These are phyloP conservation scores for Pichia sp. DNA, from an alignment of 1,139 yeast species.

Conservation along the genomic window DNA sequence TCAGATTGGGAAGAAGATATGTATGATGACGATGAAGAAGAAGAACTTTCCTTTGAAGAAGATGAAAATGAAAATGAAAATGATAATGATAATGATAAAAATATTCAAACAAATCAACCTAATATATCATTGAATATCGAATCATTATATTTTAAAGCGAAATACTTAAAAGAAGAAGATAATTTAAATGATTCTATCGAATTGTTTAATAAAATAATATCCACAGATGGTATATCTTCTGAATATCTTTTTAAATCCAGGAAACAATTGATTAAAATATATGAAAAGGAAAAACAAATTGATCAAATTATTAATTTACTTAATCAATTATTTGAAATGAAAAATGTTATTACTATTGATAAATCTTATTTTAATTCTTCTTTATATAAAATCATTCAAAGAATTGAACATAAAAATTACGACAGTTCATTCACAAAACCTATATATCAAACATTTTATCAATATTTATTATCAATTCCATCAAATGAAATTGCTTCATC, in stretches of 20 bases:
- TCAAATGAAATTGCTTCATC: slow-evolving; percentile 17
- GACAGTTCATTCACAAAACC: not conserved
- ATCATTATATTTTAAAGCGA: slow-evolving; percentile 29
- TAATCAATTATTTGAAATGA: slow-evolving; percentile 27
- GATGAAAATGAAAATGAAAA: slow-evolving; percentile 26
- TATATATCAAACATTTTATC: not conserved
- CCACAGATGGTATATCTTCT: slow-evolving; percentile 21
- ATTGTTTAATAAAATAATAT: slow-evolving; percentile 36
- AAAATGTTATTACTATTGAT: slow-evolving; percentile 27
- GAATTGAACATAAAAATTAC: slow-evolving; percentile 31
- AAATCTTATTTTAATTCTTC: slow-evolving; percentile 58
- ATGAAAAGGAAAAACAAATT: slow-evolving; percentile 33
- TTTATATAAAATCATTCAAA: slow-evolving; percentile 47
- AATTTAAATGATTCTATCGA: slow-evolving; percentile 42
- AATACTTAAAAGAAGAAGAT: slow-evolving; percentile 42
- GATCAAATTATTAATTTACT: slow-evolving; percentile 34
- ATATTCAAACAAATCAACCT: no score
- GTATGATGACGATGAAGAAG: slow-evolving; percentile 30
- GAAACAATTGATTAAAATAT: slow-evolving; percentile 61
- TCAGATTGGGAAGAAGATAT: slow-evolving; percentile 32
- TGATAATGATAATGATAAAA: slow-evolving; percentile 14
- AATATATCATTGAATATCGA: no score
- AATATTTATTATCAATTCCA: not conserved
- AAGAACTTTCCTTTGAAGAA: slow-evolving; percentile 28
- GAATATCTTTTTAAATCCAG: slow-evolving; percentile 53